Evolutionary conservation across 208 protist species (phyloP), one percentile per base, ranked within the genome.

Genomic region (Histomonas meleagridis): DNA sequence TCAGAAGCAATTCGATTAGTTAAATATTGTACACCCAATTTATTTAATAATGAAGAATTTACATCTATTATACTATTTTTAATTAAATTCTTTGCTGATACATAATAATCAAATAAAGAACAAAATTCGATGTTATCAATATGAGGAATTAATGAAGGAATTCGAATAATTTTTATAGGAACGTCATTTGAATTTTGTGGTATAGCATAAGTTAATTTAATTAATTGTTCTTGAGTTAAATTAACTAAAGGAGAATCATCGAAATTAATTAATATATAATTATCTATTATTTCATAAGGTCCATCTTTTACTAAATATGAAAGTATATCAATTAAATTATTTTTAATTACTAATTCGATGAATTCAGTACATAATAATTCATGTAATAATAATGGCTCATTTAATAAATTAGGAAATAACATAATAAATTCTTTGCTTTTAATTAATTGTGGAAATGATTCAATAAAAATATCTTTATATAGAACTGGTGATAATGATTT

Each of bases 231-330:
- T 81, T 81, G 70, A 51, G 10, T 51, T 14, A 81, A 51, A 51
- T 48, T 51, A 51, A 10, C 23, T n/a, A 81, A 28, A 32, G 48
- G 21, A n/a, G 60, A n/a, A n/a, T 65, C n/a, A n/a, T 65, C 60
- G 51, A 46, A 32, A 21, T 48, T 12, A n/a, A 51, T 21, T n/a
- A 51, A 7, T n/a, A 81, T 51, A 1, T 51, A 16, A 32, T 81
- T 81, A 43, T 81, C 70, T 32, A 81, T 81, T 12, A 51, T 51
- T 51, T 81, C 70, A 81, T 81, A 43, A 16, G 70, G 70, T 48
- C 43, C 70, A 81, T 51, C 43, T 32, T 46, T 81, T n/a, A 23
- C 1, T n/a, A 81, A 43, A 51, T 7, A 4, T 18, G 70, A 3
- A n/a, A 81, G 1, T n/a, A 81, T 14, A 51, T 81, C 70, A 10